These are phyloP conservation scores for Bondarzewia mesenterica DNA, from an alignment of 1,284 basidiomycete species.

Conservation along the genomic window DNA sequence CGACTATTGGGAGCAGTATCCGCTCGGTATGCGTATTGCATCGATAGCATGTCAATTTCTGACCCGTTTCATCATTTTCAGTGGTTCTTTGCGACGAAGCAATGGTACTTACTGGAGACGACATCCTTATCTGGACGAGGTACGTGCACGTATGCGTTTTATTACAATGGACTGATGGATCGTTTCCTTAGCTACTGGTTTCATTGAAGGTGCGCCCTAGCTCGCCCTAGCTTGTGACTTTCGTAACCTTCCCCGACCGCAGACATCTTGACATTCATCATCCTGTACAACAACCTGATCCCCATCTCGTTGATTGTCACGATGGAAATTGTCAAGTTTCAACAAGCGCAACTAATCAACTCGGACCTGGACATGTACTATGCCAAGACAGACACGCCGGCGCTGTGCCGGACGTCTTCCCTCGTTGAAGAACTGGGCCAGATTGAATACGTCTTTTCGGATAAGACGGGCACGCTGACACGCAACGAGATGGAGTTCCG, in stretches of 20 bases:
- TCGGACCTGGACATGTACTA: slow-evolving; percentile 97
- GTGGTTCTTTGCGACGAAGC: slow-evolving; percentile 78
- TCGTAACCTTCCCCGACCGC: slow-evolving; percentile 5
- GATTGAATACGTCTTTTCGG: slow-evolving; percentile 98
- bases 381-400: slow-evolving; percentile 89
- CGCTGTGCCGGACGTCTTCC: slow-evolving; percentile 92
- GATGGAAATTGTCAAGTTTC: slow-evolving; percentile 99
- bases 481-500: slow-evolving; percentile 99
- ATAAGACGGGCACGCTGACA: slow-evolving; percentile 97
- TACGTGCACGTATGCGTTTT: slow-evolving; percentile 24
- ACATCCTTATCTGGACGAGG: slow-evolving; percentile 53
- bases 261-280: slow-evolving; percentile 98
- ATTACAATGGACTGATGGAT: too few relatives aligned
- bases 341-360: slow-evolving; percentile 96
- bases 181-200: slow-evolving; percentile 51
- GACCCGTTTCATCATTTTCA: too few relatives aligned
- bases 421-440: slow-evolving; percentile 98
- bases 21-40: slow-evolving; percentile 40
- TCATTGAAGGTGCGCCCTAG: slow-evolving; percentile 61
- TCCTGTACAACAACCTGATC: slow-evolving; percentile 98
- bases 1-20: slow-evolving; percentile 88
- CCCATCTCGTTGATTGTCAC: slow-evolving; percentile 99
- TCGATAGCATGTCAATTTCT: neutral
- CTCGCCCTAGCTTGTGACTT: slow-evolving; percentile 4
- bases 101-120: slow-evolving; percentile 77